These are phyloP conservation scores for Rhizoclosmatium globosum DNA, from an alignment of 192 early-diverging fungal species.

Conservation along the genomic window DNA sequence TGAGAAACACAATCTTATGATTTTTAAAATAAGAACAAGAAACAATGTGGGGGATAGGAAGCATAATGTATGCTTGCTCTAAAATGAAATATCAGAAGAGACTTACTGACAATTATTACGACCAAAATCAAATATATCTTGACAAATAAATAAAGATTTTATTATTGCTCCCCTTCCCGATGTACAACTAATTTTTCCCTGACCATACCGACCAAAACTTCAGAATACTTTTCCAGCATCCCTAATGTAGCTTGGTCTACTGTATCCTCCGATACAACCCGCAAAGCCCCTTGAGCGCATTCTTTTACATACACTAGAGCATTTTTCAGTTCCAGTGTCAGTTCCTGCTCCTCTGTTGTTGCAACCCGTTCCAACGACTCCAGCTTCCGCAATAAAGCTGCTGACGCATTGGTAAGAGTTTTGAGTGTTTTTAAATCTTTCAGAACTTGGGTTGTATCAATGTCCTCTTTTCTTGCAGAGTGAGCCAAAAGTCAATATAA, in stretches of 20 bases:
- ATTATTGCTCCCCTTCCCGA: no score
- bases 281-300: constrained; percentile 24
- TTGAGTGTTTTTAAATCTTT: constrained; percentile 16
- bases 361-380: neutral
- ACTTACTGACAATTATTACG: no score
- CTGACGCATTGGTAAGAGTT: neutral
- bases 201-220: constrained; percentile 46
- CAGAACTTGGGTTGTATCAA: constrained; percentile 19
- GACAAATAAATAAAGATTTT: no score
- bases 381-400: constrained; percentile 16
- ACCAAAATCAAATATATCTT: no score
- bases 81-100: no score
- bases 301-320: constrained; percentile 27
- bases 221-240: constrained; percentile 49
- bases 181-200: constrained; percentile 45
- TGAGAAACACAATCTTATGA: no score
- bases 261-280: neutral
- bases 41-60: no score
- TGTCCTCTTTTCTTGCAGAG: neutral
- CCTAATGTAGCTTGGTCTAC: constrained; percentile 3
- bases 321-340: constrained; percentile 10
- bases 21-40: no score
- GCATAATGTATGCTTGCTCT: no score
- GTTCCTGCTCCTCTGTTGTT: constrained; percentile 11
- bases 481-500: neutral